These are phyloP conservation scores for Picocystis sp. DNA, from an alignment of 163 green algal species.

Conservation along the genomic window DNA sequence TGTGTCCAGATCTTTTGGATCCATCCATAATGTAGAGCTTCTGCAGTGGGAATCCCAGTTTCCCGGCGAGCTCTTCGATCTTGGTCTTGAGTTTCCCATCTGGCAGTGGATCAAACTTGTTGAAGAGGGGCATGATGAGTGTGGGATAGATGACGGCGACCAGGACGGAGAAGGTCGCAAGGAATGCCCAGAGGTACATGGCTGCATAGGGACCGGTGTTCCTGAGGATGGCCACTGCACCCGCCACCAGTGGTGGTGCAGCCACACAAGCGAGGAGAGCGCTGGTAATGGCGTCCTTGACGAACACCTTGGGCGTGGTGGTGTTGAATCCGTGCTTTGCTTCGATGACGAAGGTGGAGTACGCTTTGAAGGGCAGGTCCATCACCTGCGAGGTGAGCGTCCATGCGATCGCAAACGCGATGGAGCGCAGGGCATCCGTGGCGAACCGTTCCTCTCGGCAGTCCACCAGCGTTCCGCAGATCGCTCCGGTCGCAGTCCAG, in stretches of 20 bases:
- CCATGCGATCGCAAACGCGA: conserved; percentile 23
- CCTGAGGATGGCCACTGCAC: conserved; percentile 27
- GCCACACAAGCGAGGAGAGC: conserved; percentile 36
- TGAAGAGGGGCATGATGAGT: conserved; percentile 79
- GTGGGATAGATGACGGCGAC: conserved; percentile 27
- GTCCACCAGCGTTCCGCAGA: not conserved
- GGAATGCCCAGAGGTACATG: conserved; percentile 70
- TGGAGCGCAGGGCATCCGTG: not conserved
- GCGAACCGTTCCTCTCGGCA: not conserved
- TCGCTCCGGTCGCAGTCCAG: not conserved
- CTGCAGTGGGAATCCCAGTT: conserved; percentile 60
- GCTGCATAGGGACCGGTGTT: conserved; percentile 32
- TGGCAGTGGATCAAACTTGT: conserved; percentile 61
- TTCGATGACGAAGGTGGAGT: conserved; percentile 72
- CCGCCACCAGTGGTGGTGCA: conserved; percentile 48
- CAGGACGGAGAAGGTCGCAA: conserved; percentile 40
- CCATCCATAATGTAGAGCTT: conserved; percentile 78
- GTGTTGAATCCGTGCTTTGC: conserved; percentile 82
- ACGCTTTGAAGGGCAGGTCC: conserved; percentile 52
- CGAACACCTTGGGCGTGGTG: conserved; percentile 47
- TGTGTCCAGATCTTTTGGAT: conserved; percentile 44
- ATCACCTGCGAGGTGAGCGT: conserved; percentile 18
- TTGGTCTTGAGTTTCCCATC: conserved; percentile 15
- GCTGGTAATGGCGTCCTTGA: conserved; percentile 50
- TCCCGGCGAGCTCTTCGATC: conserved; percentile 58